phyloP scores from a whole-genome alignment of 139 green algal genomes.

The Pycnococcus provasolii region DNA sequence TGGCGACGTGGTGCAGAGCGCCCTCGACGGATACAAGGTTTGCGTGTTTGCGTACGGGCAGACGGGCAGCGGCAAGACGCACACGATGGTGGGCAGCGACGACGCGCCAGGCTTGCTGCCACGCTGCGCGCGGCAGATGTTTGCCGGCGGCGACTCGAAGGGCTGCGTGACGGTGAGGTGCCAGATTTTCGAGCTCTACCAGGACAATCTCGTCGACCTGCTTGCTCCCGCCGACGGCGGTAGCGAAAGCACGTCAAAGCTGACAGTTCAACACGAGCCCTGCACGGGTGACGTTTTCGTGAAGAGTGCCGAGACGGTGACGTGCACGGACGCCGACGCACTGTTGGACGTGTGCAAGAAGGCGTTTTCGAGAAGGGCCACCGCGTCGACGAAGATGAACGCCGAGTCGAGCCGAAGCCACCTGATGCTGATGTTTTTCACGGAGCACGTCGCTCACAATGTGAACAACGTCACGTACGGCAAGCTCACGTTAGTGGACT shows the following conservation, averaged over 20 bases:
- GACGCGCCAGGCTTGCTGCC: constrained; percentile 15
- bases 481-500: constrained; percentile 84
- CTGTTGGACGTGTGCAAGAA: constrained; percentile 23
- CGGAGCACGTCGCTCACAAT: constrained; percentile 49
- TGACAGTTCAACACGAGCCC: constrained; percentile 96
- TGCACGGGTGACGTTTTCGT: constrained; percentile 83
- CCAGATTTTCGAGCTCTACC: constrained; percentile 19
- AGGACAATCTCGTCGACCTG: constrained; percentile 19
- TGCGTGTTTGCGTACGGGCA: constrained; percentile 32
- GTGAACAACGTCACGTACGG: constrained; percentile 31
- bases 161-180: constrained; percentile 23
- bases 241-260: constrained; percentile 39
- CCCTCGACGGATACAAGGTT: constrained; percentile 32
- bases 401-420: constrained; percentile 30
- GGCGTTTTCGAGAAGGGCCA: constrained; percentile 26
- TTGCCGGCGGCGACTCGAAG: constrained; percentile 41
- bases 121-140: constrained; percentile 14
- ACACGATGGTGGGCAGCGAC: constrained; percentile 32
- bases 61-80: constrained; percentile 36
- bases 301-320: constrained; percentile 57
- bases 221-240: constrained; percentile 29
- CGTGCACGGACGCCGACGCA: constrained; percentile 20
- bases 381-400: constrained; percentile 23
- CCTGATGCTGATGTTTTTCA: constrained; percentile 10
- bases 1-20: constrained; percentile 17